Percentiles rank a stretch among this genome's conserved stretches.
Evolutionary conservation across 2,329 filamentous ascomycete genomes (phyloP).

Genomic region (Ciborinia camelliae): DNA sequence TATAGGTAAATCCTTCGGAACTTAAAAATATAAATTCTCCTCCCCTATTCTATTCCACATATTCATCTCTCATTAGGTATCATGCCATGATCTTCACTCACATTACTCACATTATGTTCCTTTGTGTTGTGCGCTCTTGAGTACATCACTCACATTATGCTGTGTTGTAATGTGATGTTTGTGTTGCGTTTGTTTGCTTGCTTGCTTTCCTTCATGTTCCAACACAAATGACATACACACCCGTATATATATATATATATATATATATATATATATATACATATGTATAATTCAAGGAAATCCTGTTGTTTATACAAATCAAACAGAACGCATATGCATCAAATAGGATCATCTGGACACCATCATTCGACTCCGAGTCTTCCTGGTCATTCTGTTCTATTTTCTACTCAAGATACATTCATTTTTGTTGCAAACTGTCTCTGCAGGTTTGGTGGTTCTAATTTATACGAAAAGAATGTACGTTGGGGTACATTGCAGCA

Average conservation of each 20-base stretch:
- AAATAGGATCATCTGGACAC: neutral
- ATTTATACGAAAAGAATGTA: neutral
- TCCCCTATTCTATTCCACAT: neutral
- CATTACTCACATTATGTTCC: neutral
- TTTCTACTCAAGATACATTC: conserved; percentile 1
- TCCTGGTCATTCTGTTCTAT: conserved; percentile 1
- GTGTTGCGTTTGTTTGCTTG: neutral
- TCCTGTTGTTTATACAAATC: neutral
- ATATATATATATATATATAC: too few relatives aligned
- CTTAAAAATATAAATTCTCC: neutral
- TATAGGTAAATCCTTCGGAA: neutral
- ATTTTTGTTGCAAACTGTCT: neutral
- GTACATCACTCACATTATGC: neutral
- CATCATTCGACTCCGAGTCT: neutral
- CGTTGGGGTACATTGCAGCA: neutral
- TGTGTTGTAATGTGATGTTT: neutral
- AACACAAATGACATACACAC: neutral
- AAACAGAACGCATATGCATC: neutral
- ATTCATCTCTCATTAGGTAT: neutral
- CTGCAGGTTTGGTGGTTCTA: neutral
- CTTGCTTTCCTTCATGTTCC: conserved; percentile 2
- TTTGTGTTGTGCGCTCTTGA: too few relatives aligned
- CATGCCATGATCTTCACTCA: neutral
- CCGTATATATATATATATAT: too few relatives aligned
- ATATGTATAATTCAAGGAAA: neutral